These are phyloP conservation scores for Aegle marmelos DNA, from an alignment of 345 rosid genomes.

Conservation along the genomic window DNA sequence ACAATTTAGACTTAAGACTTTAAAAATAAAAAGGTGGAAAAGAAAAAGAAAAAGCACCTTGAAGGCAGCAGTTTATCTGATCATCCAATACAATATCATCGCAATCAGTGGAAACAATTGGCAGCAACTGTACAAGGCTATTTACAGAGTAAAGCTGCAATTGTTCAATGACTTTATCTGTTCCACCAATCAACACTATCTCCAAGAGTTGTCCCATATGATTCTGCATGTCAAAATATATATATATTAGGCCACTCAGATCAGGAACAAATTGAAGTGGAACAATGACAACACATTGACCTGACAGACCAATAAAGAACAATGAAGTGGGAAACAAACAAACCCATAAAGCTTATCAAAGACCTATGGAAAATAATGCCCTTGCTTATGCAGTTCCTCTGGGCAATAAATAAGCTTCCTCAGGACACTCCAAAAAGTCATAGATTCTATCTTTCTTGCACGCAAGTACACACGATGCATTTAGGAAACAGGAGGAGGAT, in stretches of 20 bases:
- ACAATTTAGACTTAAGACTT: constrained; percentile 2
- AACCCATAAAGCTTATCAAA: background rate
- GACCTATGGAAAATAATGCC: background rate
- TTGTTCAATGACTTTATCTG: constrained; percentile 47
- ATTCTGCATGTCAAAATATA: constrained; percentile 39
- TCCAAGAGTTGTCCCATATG: constrained; percentile 61
- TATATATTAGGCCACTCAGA: constrained; percentile 12
- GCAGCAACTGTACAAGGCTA: constrained; percentile 52
- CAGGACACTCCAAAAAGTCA: background rate
- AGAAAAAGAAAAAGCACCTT: constrained; percentile 46
- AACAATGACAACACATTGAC: constrained; percentile 5
- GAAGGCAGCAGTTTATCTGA: constrained; percentile 51
- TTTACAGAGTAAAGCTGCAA: constrained; percentile 42
- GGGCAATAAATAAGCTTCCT: no score
- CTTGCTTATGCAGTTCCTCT: background rate
- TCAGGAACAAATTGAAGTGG: background rate
- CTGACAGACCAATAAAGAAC: background rate
- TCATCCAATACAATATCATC: constrained; percentile 42
- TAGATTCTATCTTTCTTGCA: background rate
- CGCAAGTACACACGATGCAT: background rate
- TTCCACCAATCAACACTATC: constrained; percentile 60
- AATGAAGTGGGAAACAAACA: background rate
- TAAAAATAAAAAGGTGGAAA: background rate
- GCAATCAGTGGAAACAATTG: constrained; percentile 38
- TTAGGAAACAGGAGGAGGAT: background rate